These are phyloP conservation scores for Chlorencoelia australis DNA, from an alignment of 2,329 filamentous ascomycete species.

Conservation along the genomic window DNA sequence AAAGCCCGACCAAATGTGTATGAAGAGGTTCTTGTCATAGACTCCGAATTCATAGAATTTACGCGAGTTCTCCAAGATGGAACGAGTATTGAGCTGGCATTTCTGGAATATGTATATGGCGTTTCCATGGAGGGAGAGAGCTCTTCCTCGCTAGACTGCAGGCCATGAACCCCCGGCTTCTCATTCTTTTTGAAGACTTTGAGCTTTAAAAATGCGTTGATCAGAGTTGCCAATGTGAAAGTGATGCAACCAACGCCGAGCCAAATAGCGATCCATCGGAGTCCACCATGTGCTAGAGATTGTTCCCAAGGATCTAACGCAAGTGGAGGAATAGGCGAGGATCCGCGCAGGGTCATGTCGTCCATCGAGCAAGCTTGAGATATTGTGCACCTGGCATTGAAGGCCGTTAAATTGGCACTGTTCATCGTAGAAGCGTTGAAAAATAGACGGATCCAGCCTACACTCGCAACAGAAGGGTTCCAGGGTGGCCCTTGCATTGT, in stretches of 20 bases:
- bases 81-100: not conserved
- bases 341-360: conserved; percentile 10
- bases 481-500: conserved; percentile 36
- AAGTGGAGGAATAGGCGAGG: not conserved
- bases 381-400: conserved; percentile 24
- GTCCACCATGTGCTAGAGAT: conserved; percentile 1
- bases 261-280: conserved; percentile 8
- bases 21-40: not conserved
- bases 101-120: not conserved
- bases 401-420: conserved; percentile 18
- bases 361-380: conserved; percentile 26
- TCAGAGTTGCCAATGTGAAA: not conserved
- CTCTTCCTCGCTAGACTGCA: not conserved
- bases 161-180: not conserved
- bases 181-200: conserved; percentile 2
- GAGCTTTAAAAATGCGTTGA: conserved; percentile 4
- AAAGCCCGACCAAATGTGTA: too few species aligned
- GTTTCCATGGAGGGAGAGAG: conserved; percentile 1
- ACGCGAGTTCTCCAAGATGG: conserved; percentile 4
- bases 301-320: conserved; percentile 4
- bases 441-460: conserved; percentile 38
- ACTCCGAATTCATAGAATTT: conserved; percentile 1
- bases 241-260: conserved; percentile 2
- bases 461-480: conserved; percentile 30
- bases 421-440: conserved; percentile 38